Percentiles rank a stretch among this genome's conserved stretches.
These are phyloP conservation scores for Paraurostyla sp. DNA, from an alignment of 73 alveolate genomes.

Conservation along the genomic window DNA sequence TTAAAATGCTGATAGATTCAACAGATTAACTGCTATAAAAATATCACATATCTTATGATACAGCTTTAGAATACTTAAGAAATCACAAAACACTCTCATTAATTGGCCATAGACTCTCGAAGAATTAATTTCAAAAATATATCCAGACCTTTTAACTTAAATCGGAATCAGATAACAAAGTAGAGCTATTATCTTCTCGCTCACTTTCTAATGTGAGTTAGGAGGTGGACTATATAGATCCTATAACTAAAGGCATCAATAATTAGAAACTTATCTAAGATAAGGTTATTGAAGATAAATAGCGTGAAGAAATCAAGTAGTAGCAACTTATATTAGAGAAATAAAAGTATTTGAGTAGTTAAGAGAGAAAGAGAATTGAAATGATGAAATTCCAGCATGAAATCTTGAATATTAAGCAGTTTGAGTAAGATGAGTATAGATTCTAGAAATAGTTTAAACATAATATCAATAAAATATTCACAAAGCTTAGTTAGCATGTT, in stretches of 20 bases:
- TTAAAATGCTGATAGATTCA: not conserved
- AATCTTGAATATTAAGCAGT: not conserved
- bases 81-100: not conserved
- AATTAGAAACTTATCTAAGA: not conserved
- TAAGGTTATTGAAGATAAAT: not conserved
- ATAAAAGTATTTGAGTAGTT: not conserved
- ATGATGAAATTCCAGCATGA: not conserved
- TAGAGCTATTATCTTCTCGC: too few species aligned
- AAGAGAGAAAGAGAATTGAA: conserved; percentile 4
- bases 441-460: conserved; percentile 1
- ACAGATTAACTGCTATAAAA: too few species aligned
- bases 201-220: too few species aligned
- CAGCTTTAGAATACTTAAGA: not conserved
- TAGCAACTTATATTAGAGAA: not conserved
- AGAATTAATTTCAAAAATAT: not conserved
- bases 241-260: not conserved
- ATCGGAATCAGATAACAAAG: not conserved
- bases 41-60: conserved; percentile 5
- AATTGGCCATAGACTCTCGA: not conserved
- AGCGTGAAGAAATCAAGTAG: not conserved
- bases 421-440: conserved; percentile 20
- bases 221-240: conserved; percentile 39
- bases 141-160: not conserved
- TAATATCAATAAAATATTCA: not conserved
- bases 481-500: not conserved